Evolutionary conservation across 768 basidiomycete species (phyloP), one percentile per base, ranked within the genome.

Genomic region (Pluteus cervinus): DNA sequence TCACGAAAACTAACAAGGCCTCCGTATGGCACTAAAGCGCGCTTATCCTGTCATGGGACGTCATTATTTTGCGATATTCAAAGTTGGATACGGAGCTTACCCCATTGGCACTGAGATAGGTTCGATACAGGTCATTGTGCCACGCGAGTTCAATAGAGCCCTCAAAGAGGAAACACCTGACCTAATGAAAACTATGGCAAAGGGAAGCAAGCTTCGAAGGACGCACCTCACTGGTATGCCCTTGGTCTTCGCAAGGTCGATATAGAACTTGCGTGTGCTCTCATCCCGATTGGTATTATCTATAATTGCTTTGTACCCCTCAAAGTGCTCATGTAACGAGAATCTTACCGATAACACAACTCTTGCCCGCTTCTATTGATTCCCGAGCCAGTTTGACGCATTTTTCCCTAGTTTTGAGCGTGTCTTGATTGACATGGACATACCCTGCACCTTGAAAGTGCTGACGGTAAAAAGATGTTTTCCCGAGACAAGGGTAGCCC

Each of bases 251-350:
- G 86, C 85, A 9, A 89, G 42, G 35, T 78, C 71, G 11, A 92
- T 45, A 53, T 93, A 97, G 31, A 66, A 57, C 42, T 76, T 75
- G 33, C 93, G 72, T 18, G 86, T 92, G 16, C 57, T 51, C 5
- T 49, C 50, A 48, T 91, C 75, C 8, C 89, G 76, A 56, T 94
- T 94, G n/a, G 93, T 96, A 54, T 94, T 96, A 54, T 97, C 92
- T 91, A 38, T 12, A 26, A 29, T 30, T 16, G 9, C 8, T n/a
- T n/a, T n/a, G n/a, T n/a, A n/a, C n/a, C n/a, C n/a, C n/a, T n/a
- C n/a, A n/a, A n/a, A n/a, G n/a, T n/a, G n/a, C n/a, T n/a, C n/a
- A n/a, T n/a, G n/a, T n/a, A n/a, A n/a, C n/a, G n/a, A n/a, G n/a
- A 6, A n/a, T 55, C 75, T 44, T 44, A 83, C 87, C 91, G 29